These are phyloP conservation scores for Alternaria infectoria DNA, from an alignment of 2,329 filamentous ascomycete species.

Conservation along the genomic window DNA sequence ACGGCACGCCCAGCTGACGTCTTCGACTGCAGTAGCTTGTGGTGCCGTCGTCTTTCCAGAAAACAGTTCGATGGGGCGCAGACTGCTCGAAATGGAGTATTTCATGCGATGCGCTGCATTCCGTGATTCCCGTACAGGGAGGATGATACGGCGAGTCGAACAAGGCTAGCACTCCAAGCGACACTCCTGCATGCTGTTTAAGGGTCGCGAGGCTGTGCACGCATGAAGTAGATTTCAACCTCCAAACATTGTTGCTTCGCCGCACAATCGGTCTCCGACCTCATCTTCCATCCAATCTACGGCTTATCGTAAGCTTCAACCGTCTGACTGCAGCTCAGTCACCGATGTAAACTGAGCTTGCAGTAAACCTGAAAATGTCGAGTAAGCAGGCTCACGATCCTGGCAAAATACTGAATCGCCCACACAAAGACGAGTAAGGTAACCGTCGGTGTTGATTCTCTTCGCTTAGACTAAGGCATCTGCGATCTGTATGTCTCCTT, in stretches of 20 bases:
- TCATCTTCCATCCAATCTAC: conserved; percentile 19
- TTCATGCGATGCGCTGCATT: conserved; percentile 45
- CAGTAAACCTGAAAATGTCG: neutral
- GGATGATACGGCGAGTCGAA: conserved; percentile 5
- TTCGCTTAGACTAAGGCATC: conserved; percentile 59
- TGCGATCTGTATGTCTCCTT: conserved; percentile 70
- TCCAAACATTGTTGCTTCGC: conserved; percentile 22
- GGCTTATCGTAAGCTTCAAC: conserved; percentile 13
- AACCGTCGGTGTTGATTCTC: conserved; percentile 8
- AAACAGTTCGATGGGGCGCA: conserved; percentile 31
- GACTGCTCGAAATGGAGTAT: conserved; percentile 16
- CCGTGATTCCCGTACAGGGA: conserved; percentile 10
- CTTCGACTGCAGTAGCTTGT: conserved; percentile 33
- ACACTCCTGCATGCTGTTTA: conserved; percentile 7
- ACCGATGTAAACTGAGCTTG: conserved; percentile 1
- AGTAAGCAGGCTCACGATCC: conserved; percentile 5
- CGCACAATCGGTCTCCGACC: conserved; percentile 24
- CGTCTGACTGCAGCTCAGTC: conserved; percentile 26
- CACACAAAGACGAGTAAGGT: neutral
- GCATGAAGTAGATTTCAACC: conserved; percentile 11
- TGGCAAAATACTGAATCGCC: neutral
- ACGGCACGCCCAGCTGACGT: conserved; percentile 28
- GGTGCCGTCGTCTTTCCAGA: conserved; percentile 38
- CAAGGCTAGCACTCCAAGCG: conserved; percentile 3
- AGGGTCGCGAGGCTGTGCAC: conserved; percentile 28